Evolutionary conservation across 441 rosid genomes (phyloP).

Genomic region (Populus hybrid): DNA sequence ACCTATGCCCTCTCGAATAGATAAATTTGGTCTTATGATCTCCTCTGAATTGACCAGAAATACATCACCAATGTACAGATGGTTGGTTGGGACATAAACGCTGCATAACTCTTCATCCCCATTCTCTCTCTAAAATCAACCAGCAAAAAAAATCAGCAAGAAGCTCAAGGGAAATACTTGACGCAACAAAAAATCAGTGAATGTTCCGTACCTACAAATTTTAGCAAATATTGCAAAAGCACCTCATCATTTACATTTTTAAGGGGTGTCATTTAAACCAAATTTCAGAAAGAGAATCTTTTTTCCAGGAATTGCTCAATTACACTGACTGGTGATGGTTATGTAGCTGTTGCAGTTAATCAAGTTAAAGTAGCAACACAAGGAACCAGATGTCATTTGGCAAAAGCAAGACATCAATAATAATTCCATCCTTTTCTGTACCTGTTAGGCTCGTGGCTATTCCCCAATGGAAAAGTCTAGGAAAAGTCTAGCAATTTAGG

Average conservation of each 20-base stretch:
- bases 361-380: not conserved
- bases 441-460: not conserved
- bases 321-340: not conserved
- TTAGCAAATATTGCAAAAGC: not conserved
- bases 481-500: no score
- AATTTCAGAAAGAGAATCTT: not conserved
- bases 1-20: constrained; percentile 97
- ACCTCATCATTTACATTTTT: not conserved
- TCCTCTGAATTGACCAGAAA: constrained; percentile 78
- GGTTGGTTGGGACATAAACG: constrained; percentile 98
- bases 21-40: constrained; percentile 87
- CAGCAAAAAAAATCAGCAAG: constrained; percentile 16
- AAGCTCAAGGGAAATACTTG: constrained; percentile 6
- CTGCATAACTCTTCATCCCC: constrained; percentile 92
- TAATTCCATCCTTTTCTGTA: not conserved
- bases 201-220: not conserved
- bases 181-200: not conserved
- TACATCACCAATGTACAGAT: constrained; percentile 90
- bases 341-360: not conserved
- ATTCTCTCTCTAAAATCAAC: constrained; percentile 51
- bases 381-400: not conserved
- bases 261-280: not conserved
- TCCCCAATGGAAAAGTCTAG: not conserved
- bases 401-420: not conserved
- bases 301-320: not conserved